Percentiles rank a stretch among this genome's conserved stretches.
These are phyloP conservation scores for Zygoascus flipseniorum DNA, from an alignment of 805 yeast species.

Conservation along the genomic window DNA sequence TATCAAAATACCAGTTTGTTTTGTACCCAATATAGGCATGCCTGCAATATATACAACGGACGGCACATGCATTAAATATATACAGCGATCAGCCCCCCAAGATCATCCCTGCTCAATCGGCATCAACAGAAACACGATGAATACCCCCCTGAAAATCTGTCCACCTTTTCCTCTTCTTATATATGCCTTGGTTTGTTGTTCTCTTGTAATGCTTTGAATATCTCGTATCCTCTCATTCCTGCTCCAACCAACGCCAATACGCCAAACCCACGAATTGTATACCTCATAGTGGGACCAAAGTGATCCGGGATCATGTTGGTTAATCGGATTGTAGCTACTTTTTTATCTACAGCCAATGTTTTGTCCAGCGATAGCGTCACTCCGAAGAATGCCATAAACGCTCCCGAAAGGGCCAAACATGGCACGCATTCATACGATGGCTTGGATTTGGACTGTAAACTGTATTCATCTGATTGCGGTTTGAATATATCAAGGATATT, in stretches of 20 bases:
- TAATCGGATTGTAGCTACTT: not conserved
- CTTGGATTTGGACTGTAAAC: slow-evolving; percentile 18
- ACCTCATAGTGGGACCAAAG: not conserved
- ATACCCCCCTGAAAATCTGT: not conserved
- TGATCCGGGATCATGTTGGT: slow-evolving; percentile 1
- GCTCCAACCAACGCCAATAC: slow-evolving; percentile 2
- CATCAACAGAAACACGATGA: not conserved
- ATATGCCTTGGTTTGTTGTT: not conserved
- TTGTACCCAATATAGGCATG: too few species aligned
- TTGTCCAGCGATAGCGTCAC: slow-evolving; percentile 3
- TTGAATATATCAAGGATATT: slow-evolving; percentile 20
- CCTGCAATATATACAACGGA: too few species aligned
- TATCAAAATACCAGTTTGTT: too few species aligned
- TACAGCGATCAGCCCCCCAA: too few species aligned
- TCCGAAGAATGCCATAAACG: slow-evolving; percentile 30
- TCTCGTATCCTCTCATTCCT: not conserved
- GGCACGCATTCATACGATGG: slow-evolving; percentile 44
- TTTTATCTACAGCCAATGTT: not conserved
- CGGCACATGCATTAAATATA: too few species aligned
- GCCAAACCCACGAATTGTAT: not conserved
- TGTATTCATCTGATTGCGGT: slow-evolving; percentile 20
- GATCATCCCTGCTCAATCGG: too few species aligned
- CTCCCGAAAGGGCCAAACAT: slow-evolving; percentile 59
- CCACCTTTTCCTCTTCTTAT: not conserved
- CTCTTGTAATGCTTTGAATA: not conserved